Percentiles rank a stretch among this genome's conserved stretches.
These are phyloP conservation scores for Hirschioporus abietinus DNA, from an alignment of 768 basidiomycete species.

Conservation along the genomic window DNA sequence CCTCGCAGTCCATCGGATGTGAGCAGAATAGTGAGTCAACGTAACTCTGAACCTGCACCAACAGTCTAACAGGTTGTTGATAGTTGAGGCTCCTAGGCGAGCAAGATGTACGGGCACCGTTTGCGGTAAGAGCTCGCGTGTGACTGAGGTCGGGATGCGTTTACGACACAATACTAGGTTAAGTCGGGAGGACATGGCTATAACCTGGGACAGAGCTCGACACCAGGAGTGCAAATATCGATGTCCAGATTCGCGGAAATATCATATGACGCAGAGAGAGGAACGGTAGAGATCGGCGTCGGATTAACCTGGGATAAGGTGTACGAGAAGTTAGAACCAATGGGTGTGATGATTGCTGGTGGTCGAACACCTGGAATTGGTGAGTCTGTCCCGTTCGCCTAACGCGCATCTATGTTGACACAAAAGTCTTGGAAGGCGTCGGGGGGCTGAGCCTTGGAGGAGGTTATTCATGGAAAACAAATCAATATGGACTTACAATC, in stretches of 20 bases:
- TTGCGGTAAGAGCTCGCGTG: background rate
- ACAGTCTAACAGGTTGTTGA: background rate
- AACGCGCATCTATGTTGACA: background rate
- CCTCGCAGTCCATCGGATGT: background rate
- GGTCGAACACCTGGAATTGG: conserved; percentile 1
- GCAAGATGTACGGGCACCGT: conserved; percentile 1
- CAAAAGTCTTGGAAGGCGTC: background rate
- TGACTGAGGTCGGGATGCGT: background rate
- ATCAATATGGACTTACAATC: conserved; percentile 1
- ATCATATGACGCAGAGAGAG: background rate
- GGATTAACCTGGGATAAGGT: conserved; percentile 3
- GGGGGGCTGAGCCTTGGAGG: conserved; percentile 2
- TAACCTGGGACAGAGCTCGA: conserved; percentile 3
- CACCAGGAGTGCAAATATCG: conserved; percentile 3
- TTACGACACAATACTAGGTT: background rate
- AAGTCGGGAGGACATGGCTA: conserved; percentile 1
- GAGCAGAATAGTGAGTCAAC: background rate
- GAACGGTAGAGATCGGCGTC: background rate
- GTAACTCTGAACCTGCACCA: background rate
- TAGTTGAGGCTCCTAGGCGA: background rate
- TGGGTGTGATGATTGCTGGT: conserved; percentile 3
- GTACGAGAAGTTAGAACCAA: background rate
- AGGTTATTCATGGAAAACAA: conserved; percentile 5
- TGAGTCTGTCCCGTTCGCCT: background rate
- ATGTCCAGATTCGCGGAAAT: background rate